Evolutionary conservation across 2,329 filamentous ascomycete species (phyloP).

Genomic region (Exserohilum turcica): DNA sequence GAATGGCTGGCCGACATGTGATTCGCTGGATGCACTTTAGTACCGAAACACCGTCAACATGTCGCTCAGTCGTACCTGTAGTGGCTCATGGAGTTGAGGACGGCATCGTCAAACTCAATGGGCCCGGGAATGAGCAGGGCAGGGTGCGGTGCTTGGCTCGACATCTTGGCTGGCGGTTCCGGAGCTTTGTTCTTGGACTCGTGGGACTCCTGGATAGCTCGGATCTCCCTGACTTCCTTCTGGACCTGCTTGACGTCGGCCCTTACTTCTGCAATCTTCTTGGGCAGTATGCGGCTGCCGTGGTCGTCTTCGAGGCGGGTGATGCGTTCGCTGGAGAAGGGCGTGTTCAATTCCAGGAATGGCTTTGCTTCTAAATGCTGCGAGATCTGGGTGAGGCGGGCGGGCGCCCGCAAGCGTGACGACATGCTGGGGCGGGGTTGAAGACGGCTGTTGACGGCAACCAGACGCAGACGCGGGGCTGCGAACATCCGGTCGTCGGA

Average conservation of each 20-base stretch:
- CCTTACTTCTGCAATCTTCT: conserved; percentile 13
- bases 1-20: conserved; percentile 87
- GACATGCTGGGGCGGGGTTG: conserved; percentile 40
- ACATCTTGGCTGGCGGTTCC: conserved; percentile 53
- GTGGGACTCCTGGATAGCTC: neutral
- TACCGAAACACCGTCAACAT: neutral
- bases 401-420: conserved; percentile 47
- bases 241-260: conserved; percentile 10
- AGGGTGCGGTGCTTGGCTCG: conserved; percentile 63
- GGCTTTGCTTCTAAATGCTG: conserved; percentile 64
- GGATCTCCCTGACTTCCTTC: conserved; percentile 3
- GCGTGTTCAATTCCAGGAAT: conserved; percentile 65
- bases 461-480: conserved; percentile 33
- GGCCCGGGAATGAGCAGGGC: conserved; percentile 94
- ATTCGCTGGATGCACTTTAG: conserved; percentile 67
- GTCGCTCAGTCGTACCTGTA: conserved; percentile 66
- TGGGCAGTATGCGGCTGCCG: conserved; percentile 41
- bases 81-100: conserved; percentile 92
- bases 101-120: conserved; percentile 97
- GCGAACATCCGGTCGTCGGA: conserved; percentile 44
- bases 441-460: conserved; percentile 34
- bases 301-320: conserved; percentile 59
- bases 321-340: conserved; percentile 65
- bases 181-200: conserved; percentile 20
- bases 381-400: conserved; percentile 64